Percentiles rank a stretch among this genome's conserved stretches.
Evolutionary conservation across 1,139 yeast genomes (phyloP).

Genomic region (Yamadazyma dendronema): DNA sequence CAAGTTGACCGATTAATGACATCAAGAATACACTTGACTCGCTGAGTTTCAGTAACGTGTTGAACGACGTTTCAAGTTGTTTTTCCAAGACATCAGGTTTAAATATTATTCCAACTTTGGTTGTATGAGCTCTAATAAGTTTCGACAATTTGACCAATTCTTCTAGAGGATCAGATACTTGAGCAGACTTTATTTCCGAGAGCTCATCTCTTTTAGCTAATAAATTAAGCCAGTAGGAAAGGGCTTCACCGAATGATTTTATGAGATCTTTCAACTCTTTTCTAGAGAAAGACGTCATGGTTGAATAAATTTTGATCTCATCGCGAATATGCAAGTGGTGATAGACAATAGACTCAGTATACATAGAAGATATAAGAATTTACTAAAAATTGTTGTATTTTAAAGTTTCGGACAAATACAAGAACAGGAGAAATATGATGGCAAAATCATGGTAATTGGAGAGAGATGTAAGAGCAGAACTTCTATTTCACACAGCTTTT

Average conservation of each 20-base stretch:
- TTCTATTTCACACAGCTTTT: too few relatives aligned
- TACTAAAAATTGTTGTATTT: too few relatives aligned
- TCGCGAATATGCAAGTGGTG: constrained; percentile 1
- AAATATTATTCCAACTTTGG: constrained; percentile 75
- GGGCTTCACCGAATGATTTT: constrained; percentile 35
- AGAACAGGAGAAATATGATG: too few relatives aligned
- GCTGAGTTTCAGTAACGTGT: constrained; percentile 50
- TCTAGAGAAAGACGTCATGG: constrained; percentile 14
- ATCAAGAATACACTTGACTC: constrained; percentile 44
- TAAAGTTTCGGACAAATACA: too few relatives aligned
- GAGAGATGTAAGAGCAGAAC: too few relatives aligned
- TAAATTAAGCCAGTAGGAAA: constrained; percentile 28
- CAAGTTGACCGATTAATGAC: constrained; percentile 47
- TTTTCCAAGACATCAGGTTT: constrained; percentile 52
- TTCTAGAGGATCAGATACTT: constrained; percentile 44
- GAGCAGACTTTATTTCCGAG: constrained; percentile 28
- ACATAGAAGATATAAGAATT: too few relatives aligned
- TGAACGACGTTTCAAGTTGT: constrained; percentile 48
- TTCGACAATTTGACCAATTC: constrained; percentile 60
- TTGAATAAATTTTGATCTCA: background rate
- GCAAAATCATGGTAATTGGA: too few relatives aligned
- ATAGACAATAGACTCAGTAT: too few relatives aligned
- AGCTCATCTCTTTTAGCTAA: constrained; percentile 11
- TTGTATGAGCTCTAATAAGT: constrained; percentile 71
- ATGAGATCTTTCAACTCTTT: constrained; percentile 27